Evolutionary conservation across 768 basidiomycete genomes (phyloP), one percentile per base, ranked within the genome.

Genomic region (Hysterangium stoloniferum): DNA sequence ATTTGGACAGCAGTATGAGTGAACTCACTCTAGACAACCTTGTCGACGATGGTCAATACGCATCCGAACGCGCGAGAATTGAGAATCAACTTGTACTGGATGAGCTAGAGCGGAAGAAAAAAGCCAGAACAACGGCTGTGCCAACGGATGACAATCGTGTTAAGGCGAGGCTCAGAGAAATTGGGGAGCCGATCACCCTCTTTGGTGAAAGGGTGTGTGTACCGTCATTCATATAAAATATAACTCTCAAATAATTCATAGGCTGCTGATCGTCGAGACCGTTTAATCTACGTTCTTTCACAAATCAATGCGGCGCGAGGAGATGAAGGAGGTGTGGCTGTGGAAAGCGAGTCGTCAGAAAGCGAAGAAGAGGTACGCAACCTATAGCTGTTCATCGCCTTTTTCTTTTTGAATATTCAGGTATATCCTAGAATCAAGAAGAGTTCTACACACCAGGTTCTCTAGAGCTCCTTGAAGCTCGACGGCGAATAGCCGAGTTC

Each of bases 81-180:
- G 87, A 89, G 65, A 90, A 92, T 71, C 82, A 86, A 61, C 84
- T 85, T 56, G 80, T 98, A 47, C 74, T 98, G 41, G 88, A 91
- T 62, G 93, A 96, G 66, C 80, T 99, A n/a, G 96, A 99, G 63
- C 79, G 94, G 57, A 96, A 95, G 76, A 96, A 96, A 74, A 86
- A 91, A 60, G 86, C 94, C 11, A 77, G 96, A 56, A 84, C 75
- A 53, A 79, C 97, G 69, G 96, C 94, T 6, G 92, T 98, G 8
- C 96, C 96, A 6, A 99, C 96, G 6, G 95, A 98, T 66, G 96
- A 98, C 67, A 86, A 80, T 61, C 84, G 86, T 57, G 96, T 99
- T 60, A 86, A 86, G 63, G 82, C 84, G 33, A 76, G 89, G 52
- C 73, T 99, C 52, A 75, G 96, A 51, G 91, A 95, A 68, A 83